Base-by-base conservation (phyloP, 192 early-diverging fungal genomes). In the Backusella psychrophila region DNA sequence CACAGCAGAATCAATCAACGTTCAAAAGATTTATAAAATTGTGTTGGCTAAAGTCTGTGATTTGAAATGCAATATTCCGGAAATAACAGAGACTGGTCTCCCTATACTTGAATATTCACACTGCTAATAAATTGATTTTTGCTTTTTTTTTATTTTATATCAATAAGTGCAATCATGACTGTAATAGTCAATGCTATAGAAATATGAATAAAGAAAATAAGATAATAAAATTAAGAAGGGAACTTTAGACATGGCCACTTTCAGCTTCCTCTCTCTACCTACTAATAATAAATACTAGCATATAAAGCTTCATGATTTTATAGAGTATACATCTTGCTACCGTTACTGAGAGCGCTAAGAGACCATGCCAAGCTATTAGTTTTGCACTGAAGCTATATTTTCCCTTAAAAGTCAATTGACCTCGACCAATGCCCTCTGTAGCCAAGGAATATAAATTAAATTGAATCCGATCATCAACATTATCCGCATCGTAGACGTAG, bases 1-100 rank as follows among this genome's bases (percentile, higher is more conserved):
- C 44, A 96, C 95, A 17, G 88, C 95, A 33, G 91, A 95, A 72
- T 94, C 94, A 11, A 98, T 98, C 78, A 98, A 98, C 74, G 94
- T 98, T 38, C 95, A 98, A 87, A 94, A 96, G 78, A 96, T 98
- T 68, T 98, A 97, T 86, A 98, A 98, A 86, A 96, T 98, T 74
- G 93, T 97, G 2, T 78, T 98, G 17, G 90, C 92, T 63, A 96
- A 96, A 80, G 95, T 94, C 8, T 98, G 97, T 83, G 95, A 98
- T 82, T 80, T 98, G 73, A 92, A 92, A 68, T 96, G 95, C 75
- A 97, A 93, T 71, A 94, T 98, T 82, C 94, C 96, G 11, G 92
- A 94, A 79, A 97, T 98, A 49, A 91, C 90, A 35, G 95, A 97
- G 76, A 85, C 93, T 42, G 97, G 97, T 36, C 95, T 91, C 29